phyloP scores from a whole-genome alignment of 2,329 filamentous ascomycete species.

The Paradendryphiella salina region DNA sequence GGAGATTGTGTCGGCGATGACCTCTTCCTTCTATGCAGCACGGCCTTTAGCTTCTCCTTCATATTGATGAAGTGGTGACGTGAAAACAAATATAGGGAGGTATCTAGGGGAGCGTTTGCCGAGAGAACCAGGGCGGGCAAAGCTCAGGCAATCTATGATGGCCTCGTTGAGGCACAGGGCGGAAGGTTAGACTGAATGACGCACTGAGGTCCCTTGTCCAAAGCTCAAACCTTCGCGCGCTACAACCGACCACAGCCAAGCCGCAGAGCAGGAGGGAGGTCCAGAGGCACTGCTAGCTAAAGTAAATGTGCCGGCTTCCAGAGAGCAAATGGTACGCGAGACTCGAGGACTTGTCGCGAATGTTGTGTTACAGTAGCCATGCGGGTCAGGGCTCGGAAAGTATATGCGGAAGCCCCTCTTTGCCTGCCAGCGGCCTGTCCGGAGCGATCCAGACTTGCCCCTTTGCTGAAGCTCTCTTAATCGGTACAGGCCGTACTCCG shows the following conservation, averaged over 20 bases:
- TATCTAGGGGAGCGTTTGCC: conserved; percentile 1
- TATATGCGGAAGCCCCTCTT: background rate
- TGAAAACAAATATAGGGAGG: background rate
- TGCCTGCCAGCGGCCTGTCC: background rate
- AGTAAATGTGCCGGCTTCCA: background rate
- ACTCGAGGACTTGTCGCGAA: background rate
- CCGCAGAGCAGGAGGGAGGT: background rate
- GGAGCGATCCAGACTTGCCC: conserved; percentile 2
- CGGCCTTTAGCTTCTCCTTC: conserved; percentile 23
- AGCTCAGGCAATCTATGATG: conserved; percentile 5
- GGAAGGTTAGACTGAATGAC: conserved; percentile 15
- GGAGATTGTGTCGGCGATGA: conserved; percentile 11
- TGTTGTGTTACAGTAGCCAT: conserved; percentile 4
- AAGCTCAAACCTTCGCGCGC: background rate
- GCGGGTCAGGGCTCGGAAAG: conserved; percentile 1
- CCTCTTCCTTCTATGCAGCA: conserved; percentile 20
- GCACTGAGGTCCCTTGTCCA: conserved; percentile 2
- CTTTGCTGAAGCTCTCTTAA: background rate
- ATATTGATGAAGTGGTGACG: conserved; percentile 6
- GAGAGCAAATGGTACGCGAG: background rate
- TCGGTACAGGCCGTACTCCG: background rate
- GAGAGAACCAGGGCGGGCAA: background rate
- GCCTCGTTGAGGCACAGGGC: background rate
- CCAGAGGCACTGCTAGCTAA: conserved; percentile 4
- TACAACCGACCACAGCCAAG: background rate